Evolutionary conservation across 2,329 filamentous ascomycete species (phyloP).

Genomic region (Sporothrix luriei): DNA sequence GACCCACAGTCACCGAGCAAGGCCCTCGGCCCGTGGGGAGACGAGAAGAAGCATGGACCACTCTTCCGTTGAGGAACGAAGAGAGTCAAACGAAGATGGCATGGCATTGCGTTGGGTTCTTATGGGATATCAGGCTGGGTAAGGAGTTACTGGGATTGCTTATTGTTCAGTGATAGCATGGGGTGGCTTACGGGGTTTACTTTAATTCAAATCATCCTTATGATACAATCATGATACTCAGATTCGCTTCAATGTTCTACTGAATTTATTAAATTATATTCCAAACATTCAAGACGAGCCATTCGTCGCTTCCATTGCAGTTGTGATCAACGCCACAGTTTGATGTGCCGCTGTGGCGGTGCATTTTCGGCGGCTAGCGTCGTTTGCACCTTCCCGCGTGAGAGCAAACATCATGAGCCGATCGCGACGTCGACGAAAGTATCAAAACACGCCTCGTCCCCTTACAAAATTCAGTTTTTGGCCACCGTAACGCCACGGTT

Average conservation of each 20-base stretch:
- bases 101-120: neutral
- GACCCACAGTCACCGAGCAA: constrained; percentile 32
- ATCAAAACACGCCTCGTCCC: neutral
- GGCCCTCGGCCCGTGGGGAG: constrained; percentile 30
- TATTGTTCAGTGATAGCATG: neutral
- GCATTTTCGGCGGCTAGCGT: constrained; percentile 13
- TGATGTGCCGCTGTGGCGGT: constrained; percentile 19
- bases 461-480: neutral
- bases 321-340: constrained; percentile 12
- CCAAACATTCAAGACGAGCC: neutral
- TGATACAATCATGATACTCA: neutral
- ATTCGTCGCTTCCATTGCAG: neutral
- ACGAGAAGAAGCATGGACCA: neutral
- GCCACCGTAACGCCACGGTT: neutral
- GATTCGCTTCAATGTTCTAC: neutral
- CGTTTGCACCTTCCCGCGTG: constrained; percentile 21
- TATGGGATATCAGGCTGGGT: neutral
- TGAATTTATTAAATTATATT: neutral
- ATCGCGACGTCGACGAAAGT: neutral
- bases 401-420: constrained; percentile 8
- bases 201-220: neutral
- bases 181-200: neutral
- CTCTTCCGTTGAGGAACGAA: constrained; percentile 2
- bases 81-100: neutral
- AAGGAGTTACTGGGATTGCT: neutral